Conservation (phyloP, 306 rosid species). For the Lablab purpureus region DNA sequence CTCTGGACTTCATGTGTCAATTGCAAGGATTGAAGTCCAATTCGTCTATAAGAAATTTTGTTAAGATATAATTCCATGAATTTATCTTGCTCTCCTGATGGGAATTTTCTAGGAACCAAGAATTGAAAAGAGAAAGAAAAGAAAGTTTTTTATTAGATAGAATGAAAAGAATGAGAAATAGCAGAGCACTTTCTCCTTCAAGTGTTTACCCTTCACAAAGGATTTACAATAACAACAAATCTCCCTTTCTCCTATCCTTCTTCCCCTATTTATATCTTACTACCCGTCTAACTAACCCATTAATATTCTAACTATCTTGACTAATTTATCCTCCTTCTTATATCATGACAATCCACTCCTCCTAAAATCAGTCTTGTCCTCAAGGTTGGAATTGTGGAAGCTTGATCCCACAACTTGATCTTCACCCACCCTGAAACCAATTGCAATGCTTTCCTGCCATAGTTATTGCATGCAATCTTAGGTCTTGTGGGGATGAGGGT, state of each 20-base stretch:
- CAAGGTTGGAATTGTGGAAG: background rate
- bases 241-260: background rate
- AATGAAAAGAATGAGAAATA: background rate
- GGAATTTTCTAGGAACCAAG: background rate
- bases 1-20: background rate
- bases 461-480: no score
- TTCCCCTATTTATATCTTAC: background rate
- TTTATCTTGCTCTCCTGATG: background rate
- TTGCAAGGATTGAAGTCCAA: slow-evolving; percentile 30
- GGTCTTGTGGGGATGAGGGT: background rate
- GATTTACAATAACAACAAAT: no score
- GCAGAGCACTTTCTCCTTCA: background rate
- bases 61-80: background rate
- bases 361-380: background rate
- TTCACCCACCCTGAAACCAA: no score
- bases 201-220: no score
- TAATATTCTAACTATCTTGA: background rate
- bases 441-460: no score
- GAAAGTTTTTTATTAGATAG: background rate
- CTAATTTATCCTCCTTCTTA: background rate
- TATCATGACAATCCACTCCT: background rate
- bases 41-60: background rate
- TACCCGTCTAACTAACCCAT: background rate
- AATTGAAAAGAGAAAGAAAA: background rate
- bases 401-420: background rate